Evolutionary conservation across 495 filamentous ascomycete genomes (phyloP).

Genomic region (Penicillium canariense): DNA sequence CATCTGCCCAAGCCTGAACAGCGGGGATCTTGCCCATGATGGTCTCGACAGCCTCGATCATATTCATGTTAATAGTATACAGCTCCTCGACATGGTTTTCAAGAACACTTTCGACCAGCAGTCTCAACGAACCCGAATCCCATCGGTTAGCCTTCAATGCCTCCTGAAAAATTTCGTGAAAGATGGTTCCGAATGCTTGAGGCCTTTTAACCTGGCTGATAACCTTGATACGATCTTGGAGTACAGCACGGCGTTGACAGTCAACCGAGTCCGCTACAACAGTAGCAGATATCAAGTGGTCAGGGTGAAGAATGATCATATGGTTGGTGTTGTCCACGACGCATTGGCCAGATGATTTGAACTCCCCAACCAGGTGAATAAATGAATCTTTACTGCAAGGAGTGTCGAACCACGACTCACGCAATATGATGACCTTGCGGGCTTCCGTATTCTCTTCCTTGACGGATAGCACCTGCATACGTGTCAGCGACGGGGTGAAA

Average conservation of each 20-base stretch:
- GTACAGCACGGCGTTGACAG: conserved; percentile 82
- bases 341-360: conserved; percentile 61
- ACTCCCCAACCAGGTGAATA: conserved; percentile 83
- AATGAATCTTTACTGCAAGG: conserved; percentile 68
- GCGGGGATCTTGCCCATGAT: conserved; percentile 75
- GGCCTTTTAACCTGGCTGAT: conserved; percentile 72
- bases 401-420: conserved; percentile 82
- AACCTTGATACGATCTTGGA: conserved; percentile 91
- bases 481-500: conserved; percentile 25
- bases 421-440: conserved; percentile 68
- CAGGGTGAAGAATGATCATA: conserved; percentile 90
- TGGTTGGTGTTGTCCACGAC: conserved; percentile 76
- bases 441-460: conserved; percentile 66
- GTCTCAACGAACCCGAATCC: conserved; percentile 62
- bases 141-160: conserved; percentile 82
- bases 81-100: conserved; percentile 77
- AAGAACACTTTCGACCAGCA: conserved; percentile 62
- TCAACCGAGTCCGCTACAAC: conserved; percentile 90
- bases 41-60: conserved; percentile 69
- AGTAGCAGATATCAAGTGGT: conserved; percentile 91
- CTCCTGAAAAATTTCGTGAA: conserved; percentile 93
- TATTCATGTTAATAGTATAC: conserved; percentile 74
- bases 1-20: conserved; percentile 75
- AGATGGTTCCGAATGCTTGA: conserved; percentile 82
- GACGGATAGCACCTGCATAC: conserved; percentile 66